Conservation (phyloP, 192 early-diverging fungal species). For the Rhizophagus sp. region DNA sequence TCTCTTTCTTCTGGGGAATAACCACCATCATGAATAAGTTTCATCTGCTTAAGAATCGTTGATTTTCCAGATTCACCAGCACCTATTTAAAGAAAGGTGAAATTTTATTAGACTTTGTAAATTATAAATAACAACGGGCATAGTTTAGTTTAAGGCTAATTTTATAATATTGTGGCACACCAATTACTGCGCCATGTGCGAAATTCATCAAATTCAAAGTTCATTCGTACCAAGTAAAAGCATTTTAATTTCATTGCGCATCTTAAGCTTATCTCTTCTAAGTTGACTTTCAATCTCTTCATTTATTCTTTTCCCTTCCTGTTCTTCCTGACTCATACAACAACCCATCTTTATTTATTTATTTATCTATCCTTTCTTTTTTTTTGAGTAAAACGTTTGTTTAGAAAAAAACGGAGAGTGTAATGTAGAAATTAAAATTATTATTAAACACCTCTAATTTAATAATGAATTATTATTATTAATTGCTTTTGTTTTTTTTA, state of each 20-base stretch:
- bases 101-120: background rate
- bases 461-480: no score
- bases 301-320: slow-evolving; percentile 80
- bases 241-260: slow-evolving; percentile 96
- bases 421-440: no score
- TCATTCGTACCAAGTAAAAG: slow-evolving; percentile 71
- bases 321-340: slow-evolving; percentile 81
- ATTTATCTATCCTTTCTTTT: no score
- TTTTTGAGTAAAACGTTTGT: background rate
- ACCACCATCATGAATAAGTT: slow-evolving; percentile 94
- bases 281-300: slow-evolving; percentile 92
- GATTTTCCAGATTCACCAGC: slow-evolving; percentile 98
- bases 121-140: no score
- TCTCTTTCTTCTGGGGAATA: slow-evolving; percentile 89
- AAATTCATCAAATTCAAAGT: background rate
- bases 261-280: slow-evolving; percentile 73
- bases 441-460: no score
- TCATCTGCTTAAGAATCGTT: slow-evolving; percentile 98
- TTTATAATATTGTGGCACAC: no score
- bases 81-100: slow-evolving; percentile 45
- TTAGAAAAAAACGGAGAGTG: no score
- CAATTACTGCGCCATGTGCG: background rate
- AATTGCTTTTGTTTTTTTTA: no score
- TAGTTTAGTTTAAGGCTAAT: no score
- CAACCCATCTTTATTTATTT: slow-evolving; percentile 72